Conservation (phyloP, 768 basidiomycete species). For the Collybiopsis luxurians region DNA sequence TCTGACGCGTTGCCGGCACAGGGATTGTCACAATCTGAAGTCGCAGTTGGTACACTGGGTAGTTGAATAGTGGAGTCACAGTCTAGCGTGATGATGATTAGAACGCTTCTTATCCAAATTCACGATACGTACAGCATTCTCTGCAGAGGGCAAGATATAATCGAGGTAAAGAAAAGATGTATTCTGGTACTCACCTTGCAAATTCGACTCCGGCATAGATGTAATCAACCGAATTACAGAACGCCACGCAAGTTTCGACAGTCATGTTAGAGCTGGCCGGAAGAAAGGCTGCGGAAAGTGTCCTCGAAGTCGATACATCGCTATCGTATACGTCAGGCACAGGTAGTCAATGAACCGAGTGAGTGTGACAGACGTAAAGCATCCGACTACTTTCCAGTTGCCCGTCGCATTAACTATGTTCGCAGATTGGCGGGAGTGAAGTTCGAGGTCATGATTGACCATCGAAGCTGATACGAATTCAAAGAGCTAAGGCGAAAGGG, state of each 20-base stretch:
- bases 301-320: slow-evolving; percentile 43
- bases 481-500: neutral
- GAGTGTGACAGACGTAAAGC: slow-evolving; percentile 47
- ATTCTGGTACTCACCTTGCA: slow-evolving; percentile 33
- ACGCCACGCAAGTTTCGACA: slow-evolving; percentile 39
- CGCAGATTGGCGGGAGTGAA: neutral
- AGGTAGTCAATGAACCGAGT: neutral
- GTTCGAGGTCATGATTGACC: neutral
- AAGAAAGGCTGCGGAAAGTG: slow-evolving; percentile 46
- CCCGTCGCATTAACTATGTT: neutral
- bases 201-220: slow-evolving; percentile 67
- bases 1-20: slow-evolving; percentile 56
- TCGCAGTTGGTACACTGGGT: slow-evolving; percentile 40
- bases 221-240: slow-evolving; percentile 34
- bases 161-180: neutral
- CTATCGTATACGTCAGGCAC: slow-evolving; percentile 13
- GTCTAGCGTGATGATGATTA: slow-evolving; percentile 31
- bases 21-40: slow-evolving; percentile 46
- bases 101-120: slow-evolving; percentile 10
- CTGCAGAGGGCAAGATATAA: slow-evolving; percentile 7
- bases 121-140: slow-evolving; percentile 39
- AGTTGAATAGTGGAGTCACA: slow-evolving; percentile 57
- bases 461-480: neutral
- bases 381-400: slow-evolving; percentile 47
- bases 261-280: slow-evolving; percentile 50